Conservation (phyloP, 2,329 filamentous ascomycete genomes). For the Alternaria dauci region DNA sequence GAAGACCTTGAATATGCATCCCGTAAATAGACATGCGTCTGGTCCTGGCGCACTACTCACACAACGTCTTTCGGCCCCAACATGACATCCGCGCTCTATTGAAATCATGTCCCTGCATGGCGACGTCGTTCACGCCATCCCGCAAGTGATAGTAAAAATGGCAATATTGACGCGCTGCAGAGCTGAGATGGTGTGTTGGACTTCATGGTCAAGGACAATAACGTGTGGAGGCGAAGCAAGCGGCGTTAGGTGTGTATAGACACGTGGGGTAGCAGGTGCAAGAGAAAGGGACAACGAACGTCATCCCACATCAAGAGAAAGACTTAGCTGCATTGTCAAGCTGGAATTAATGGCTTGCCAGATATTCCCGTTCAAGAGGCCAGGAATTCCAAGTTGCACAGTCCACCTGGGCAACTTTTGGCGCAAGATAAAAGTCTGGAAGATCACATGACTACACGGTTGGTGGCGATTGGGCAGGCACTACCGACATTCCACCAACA, state of each 20-base stretch:
- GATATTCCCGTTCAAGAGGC: neutral
- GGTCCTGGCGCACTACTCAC: neutral
- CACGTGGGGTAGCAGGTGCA: neutral
- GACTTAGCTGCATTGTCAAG: neutral
- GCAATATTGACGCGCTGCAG: neutral
- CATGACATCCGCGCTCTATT: neutral
- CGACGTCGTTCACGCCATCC: neutral
- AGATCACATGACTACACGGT: neutral
- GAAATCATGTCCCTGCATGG: neutral
- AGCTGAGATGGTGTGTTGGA: neutral
- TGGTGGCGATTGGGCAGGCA: neutral
- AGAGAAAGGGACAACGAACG: neutral
- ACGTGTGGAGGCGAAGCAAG: slow-evolving; percentile 9
- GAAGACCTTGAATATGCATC: neutral
- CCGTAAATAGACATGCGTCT: neutral
- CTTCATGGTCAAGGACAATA: neutral
- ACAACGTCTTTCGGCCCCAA: neutral
- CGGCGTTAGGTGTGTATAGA: neutral
- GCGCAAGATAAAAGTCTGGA: neutral
- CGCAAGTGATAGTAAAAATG: neutral
- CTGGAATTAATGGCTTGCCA: neutral
- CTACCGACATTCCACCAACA: neutral
- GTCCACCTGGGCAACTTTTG: neutral
- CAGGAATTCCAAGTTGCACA: neutral
- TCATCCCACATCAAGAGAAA: neutral